Base-by-base conservation (phyloP, 2,329 filamentous ascomycete genomes). In the Stemphylium beticola region DNA sequence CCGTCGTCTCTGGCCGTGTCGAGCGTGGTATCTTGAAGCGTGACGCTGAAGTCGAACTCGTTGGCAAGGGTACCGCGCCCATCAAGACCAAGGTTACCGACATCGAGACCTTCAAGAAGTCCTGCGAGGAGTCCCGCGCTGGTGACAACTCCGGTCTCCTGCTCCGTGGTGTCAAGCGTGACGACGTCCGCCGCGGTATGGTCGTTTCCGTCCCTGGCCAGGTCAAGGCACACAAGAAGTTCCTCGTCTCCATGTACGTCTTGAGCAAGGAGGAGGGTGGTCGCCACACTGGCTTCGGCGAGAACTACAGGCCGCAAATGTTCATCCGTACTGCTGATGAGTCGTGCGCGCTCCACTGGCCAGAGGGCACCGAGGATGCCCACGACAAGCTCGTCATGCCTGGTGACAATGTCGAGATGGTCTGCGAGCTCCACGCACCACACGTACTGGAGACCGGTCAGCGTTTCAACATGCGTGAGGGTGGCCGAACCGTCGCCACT, bases 31-130 rank as follows among this genome's bases (percentile, higher is more conserved):
- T 86, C 53, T 82, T 99, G 74, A 98, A 96, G 90, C 91, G 87
- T 80, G 95, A 99, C 77, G 84, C 88, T 62, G 95, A 99, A 75
- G 87, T 99, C 65, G 95, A 99, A 84, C 86, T 99, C 62, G 85
- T 99, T 58, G 95, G 95, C 76, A 96, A 95, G 83, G 87, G 88
- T 66, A 79, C 81, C 53, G 84, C 87, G 40, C 81, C 91, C 65
- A 91, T 98, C 84, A 97, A 96, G 87, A 98, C 95, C 79, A 98
- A 97, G 85, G 93, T 99, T 64, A 99, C 95, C 73, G 96, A 99
- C 75, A 98, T 99, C 68, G 95, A 99, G 84, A 99, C 93, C 65
- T 99, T 99, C 86, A 97, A 98, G 86, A 99, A 99, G 87, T 96
- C 92, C 44, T 98, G 95, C 79, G 93, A 97, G 55, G 92, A 96